Conservation (phyloP, 1,284 basidiomycete genomes). For the Sphaerobolus stellatus region DNA sequence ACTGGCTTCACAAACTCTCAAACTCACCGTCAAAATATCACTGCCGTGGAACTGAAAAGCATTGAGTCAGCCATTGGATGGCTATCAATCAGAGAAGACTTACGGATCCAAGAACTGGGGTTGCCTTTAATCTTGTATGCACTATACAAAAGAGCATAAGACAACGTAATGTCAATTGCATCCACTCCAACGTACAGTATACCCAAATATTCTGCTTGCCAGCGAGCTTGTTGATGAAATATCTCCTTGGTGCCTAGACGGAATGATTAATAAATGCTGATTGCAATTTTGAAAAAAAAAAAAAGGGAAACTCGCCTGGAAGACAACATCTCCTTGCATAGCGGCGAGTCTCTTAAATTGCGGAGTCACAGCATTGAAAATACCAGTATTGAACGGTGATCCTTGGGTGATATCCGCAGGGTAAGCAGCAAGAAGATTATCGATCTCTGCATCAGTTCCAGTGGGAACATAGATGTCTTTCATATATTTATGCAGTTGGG, state of each 20-base stretch:
- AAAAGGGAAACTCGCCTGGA: neutral
- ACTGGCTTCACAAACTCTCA: too few species aligned
- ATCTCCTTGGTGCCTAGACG: neutral
- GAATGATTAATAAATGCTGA: neutral
- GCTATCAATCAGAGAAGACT: too few species aligned
- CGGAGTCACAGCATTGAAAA: neutral
- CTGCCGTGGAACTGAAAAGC: too few species aligned
- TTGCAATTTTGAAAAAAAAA: neutral
- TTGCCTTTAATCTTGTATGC: too few species aligned
- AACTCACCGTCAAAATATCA: too few species aligned
- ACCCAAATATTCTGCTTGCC: neutral
- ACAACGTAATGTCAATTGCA: too few species aligned
- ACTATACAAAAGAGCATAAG: too few species aligned
- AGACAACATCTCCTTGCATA: neutral
- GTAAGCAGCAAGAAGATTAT: constrained; percentile 8
- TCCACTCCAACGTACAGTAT: neutral
- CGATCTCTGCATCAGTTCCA: constrained; percentile 19
- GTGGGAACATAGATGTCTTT: constrained; percentile 38
- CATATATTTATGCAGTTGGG: constrained; percentile 38
- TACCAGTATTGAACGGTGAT: neutral
- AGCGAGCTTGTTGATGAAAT: neutral
- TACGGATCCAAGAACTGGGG: too few species aligned
- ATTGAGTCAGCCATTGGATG: too few species aligned
- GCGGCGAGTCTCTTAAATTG: constrained; percentile 1
- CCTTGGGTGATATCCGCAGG: constrained; percentile 44